phyloP scores from a whole-genome alignment of 2,329 filamentous ascomycete species.

The Pseudocercospora macadamiae region DNA sequence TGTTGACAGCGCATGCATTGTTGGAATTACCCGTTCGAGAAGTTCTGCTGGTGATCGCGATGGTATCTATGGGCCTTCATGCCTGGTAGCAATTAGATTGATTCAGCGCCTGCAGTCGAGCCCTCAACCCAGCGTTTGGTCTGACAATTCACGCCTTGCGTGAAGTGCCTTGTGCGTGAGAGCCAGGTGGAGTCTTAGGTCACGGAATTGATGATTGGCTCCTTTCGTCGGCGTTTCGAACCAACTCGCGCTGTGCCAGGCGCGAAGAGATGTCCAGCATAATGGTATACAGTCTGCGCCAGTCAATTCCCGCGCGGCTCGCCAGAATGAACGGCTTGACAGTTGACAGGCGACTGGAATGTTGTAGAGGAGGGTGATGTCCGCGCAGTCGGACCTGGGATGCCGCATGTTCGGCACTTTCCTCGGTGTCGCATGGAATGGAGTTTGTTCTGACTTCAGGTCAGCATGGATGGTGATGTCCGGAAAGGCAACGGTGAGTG shows the following conservation, averaged over 20 bases:
- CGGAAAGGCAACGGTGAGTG: background rate
- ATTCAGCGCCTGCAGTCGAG: background rate
- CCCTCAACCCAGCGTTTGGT: background rate
- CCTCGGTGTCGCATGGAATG: constrained; percentile 3
- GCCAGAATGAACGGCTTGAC: constrained; percentile 3
- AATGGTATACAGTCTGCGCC: constrained; percentile 9
- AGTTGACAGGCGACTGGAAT: background rate
- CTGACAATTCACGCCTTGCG: background rate
- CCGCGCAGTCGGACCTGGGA: background rate
- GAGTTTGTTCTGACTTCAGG: constrained; percentile 10
- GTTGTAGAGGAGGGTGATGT: background rate
- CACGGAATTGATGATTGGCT: background rate
- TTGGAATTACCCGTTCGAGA: background rate
- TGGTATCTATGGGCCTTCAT: background rate
- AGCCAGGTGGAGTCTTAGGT: constrained; percentile 5
- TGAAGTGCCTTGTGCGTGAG: background rate
- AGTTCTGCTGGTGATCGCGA: background rate
- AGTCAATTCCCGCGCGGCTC: constrained; percentile 5
- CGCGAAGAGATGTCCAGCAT: background rate
- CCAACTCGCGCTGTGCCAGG: background rate
- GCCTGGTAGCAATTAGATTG: background rate
- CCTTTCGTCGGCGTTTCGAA: background rate
- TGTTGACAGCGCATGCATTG: background rate
- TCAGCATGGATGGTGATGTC: constrained; percentile 10
- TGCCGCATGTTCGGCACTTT: constrained; percentile 1